Evolutionary conservation across 192 early-diverging fungal species (phyloP), one percentile per base, ranked within the genome.

Genomic region (Backusella westeae): DNA sequence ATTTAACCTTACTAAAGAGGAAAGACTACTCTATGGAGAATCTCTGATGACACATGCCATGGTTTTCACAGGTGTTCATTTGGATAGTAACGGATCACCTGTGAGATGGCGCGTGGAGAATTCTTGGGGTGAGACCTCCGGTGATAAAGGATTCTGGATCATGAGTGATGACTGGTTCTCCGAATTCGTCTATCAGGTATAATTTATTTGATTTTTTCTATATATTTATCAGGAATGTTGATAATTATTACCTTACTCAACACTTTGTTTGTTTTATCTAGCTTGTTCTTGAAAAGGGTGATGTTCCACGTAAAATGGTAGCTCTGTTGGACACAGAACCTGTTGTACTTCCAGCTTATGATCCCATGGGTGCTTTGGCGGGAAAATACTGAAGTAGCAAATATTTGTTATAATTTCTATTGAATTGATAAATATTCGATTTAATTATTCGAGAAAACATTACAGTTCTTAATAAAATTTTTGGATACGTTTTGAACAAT

Each of bases 41-140:
- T 89, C 87, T 69, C 39, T 87, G 70, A 94, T 94, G 91, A 94
- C 93, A 7, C 93, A 94, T 56, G 92, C 92, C 14, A 94, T 94
- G 93, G 88, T 92, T 19, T 90, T 94, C 73, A 92, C 91, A 0
- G 93, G 92, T 69, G 92, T 93, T 32, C 92, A 94, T 73, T 41
- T 91, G 36, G 85, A 89, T 73, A 89, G 89, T 77, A 74, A 87
- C 67, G 91, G 81, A 69, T 83, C 88, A 72, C 84, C 89, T 41
- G 81, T 93, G 69, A 88, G 93, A 65, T 94, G 93, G 93, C 78
- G 93, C 17, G 88, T 93, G 46, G 91, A 94, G 74, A 93, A 94
- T 83, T 87, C 85, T 34, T 85, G 73, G 73, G 67, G 67, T 69
- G 73, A 66, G 19, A 35, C 67, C 17, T 90, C 80, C 7, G 93